These are phyloP conservation scores for Quercus wislizeni DNA, from an alignment of 306 rosid species.

Conservation along the genomic window DNA sequence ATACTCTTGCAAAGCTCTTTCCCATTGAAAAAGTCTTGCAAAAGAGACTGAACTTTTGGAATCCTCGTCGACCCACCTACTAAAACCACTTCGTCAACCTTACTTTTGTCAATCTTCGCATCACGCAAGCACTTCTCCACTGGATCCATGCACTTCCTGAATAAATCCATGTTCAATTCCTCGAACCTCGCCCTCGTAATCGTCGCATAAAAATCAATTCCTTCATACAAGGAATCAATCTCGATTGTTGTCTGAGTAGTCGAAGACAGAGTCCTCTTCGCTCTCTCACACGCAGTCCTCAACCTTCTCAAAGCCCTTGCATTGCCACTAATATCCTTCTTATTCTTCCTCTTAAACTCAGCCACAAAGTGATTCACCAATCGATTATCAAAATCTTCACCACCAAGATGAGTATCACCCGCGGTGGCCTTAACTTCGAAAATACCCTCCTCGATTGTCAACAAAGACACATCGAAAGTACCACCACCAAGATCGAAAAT, in stretches of 20 bases:
- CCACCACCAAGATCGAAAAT: slow-evolving; percentile 78
- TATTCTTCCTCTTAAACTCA: slow-evolving; percentile 61
- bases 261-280: slow-evolving; percentile 67
- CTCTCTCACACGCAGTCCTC: slow-evolving; percentile 77
- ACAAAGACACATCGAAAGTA: slow-evolving; percentile 69
- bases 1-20: slow-evolving; percentile 86
- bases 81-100: slow-evolving; percentile 67
- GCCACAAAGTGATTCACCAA: slow-evolving; percentile 76
- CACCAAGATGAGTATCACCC: slow-evolving; percentile 82
- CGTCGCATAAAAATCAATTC: slow-evolving; percentile 69
- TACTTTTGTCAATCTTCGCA: slow-evolving; percentile 59
- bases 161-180: slow-evolving; percentile 73
- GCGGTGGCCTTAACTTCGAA: slow-evolving; percentile 88
- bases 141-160: slow-evolving; percentile 77
- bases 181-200: slow-evolving; percentile 83
- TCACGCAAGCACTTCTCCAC: slow-evolving; percentile 85
- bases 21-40: slow-evolving; percentile 78
- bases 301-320: slow-evolving; percentile 73
- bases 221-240: slow-evolving; percentile 76
- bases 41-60: slow-evolving; percentile 68
- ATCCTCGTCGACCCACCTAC: slow-evolving; percentile 86
- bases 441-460: slow-evolving; percentile 76
- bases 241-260: slow-evolving; percentile 70
- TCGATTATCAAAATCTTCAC: slow-evolving; percentile 81
- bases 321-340: slow-evolving; percentile 69